phyloP scores from a whole-genome alignment of 345 rosid species.

The Gynandropsis gynandra region DNA sequence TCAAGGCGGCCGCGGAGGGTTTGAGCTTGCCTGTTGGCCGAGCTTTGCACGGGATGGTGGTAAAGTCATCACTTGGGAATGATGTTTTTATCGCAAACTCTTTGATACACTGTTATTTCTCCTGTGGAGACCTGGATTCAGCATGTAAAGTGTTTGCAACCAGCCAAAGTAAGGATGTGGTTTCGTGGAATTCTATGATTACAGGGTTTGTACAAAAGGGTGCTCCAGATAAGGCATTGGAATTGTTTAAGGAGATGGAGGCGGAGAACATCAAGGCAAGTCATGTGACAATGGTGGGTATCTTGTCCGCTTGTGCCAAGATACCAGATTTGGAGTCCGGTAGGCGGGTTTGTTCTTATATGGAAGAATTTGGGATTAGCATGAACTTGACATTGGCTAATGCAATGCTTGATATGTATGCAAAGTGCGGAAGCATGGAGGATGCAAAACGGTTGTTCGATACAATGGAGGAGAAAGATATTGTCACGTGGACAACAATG shows the following conservation, averaged over 20 bases:
- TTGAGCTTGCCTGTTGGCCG: constrained; percentile 30
- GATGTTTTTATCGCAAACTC: constrained; percentile 53
- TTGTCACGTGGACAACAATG: constrained; percentile 66
- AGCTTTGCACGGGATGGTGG: constrained; percentile 56
- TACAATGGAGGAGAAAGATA: constrained; percentile 47
- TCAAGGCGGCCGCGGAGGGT: constrained; percentile 48
- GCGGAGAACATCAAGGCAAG: constrained; percentile 45
- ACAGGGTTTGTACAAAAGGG: constrained; percentile 52
- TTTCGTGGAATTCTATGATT: constrained; percentile 80
- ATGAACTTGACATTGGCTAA: constrained; percentile 50
- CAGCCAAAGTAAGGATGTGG: constrained; percentile 47
- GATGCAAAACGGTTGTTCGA: constrained; percentile 52
- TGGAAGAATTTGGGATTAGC: constrained; percentile 34
- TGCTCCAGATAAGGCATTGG: constrained; percentile 46
- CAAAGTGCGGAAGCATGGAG: constrained; percentile 58
- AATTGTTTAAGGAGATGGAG: constrained; percentile 44
- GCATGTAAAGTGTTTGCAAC: constrained; percentile 46
- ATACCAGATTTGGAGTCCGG: constrained; percentile 49
- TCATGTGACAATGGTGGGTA: constrained; percentile 63
- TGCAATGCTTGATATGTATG: constrained; percentile 69
- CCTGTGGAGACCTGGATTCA: constrained; percentile 47
- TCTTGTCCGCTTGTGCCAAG: constrained; percentile 57
- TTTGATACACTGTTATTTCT: constrained; percentile 51
- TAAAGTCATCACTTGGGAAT: constrained; percentile 35
- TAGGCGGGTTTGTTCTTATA: constrained; percentile 40